Evolutionary conservation across 2,329 filamentous ascomycete genomes (phyloP).

Genomic region (Metarhizium rileyi): DNA sequence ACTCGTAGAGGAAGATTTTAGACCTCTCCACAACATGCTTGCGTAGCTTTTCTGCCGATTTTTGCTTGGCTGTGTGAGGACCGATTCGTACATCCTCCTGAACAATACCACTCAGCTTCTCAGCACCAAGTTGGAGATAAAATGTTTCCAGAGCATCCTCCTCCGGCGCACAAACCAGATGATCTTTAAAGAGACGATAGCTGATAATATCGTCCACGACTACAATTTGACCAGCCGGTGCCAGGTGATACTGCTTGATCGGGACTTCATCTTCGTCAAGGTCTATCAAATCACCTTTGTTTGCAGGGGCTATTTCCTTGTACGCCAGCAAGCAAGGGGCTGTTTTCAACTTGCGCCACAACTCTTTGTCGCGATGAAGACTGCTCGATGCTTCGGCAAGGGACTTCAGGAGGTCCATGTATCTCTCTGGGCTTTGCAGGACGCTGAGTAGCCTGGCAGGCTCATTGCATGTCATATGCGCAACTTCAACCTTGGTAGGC

Average conservation of each 20-base stretch:
- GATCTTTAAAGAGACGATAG: conserved; percentile 79
- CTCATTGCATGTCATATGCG: conserved; percentile 71
- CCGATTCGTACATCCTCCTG: conserved; percentile 71
- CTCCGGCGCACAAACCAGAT: conserved; percentile 77
- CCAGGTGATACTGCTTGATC: conserved; percentile 71
- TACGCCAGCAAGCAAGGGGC: conserved; percentile 76
- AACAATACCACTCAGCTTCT: conserved; percentile 65
- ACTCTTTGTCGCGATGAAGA: conserved; percentile 67
- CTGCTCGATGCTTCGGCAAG: conserved; percentile 62
- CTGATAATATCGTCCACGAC: conserved; percentile 82
- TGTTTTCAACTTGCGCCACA: conserved; percentile 66
- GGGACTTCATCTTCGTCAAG: conserved; percentile 52
- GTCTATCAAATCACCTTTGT: conserved; percentile 37
- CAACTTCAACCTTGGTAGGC: conserved; percentile 79
- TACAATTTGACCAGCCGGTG: conserved; percentile 60
- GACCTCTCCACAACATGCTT: conserved; percentile 80
- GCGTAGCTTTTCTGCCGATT: conserved; percentile 56
- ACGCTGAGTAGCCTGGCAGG: conserved; percentile 72
- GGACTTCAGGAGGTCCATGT: conserved; percentile 70
- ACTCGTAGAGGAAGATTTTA: conserved; percentile 80
- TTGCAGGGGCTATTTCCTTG: conserved; percentile 51
- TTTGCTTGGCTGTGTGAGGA: conserved; percentile 54
- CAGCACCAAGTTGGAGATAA: conserved; percentile 71
- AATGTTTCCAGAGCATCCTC: conserved; percentile 81
- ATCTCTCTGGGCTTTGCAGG: conserved; percentile 75